Evolutionary conservation across 1,284 basidiomycete species (phyloP).

Genomic region (Waitea zeae): DNA sequence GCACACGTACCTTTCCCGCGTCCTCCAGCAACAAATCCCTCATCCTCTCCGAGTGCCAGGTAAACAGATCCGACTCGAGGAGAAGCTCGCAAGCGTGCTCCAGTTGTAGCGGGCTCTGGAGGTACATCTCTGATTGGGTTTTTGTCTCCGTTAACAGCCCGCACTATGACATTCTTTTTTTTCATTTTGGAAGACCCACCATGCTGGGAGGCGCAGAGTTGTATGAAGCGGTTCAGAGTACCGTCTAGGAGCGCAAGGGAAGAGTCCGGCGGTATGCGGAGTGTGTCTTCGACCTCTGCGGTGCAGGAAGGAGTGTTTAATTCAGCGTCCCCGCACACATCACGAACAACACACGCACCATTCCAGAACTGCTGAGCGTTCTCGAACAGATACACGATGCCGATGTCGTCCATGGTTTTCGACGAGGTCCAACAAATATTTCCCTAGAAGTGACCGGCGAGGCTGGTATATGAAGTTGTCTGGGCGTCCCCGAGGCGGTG

Average conservation of each 20-base stretch:
- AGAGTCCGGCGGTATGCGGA: conserved; percentile 45
- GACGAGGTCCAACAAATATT: no score
- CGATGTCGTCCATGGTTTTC: conserved; percentile 26
- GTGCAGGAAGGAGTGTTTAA: neutral
- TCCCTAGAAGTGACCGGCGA: no score
- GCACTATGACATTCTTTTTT: neutral
- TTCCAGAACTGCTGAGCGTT: conserved; percentile 76
- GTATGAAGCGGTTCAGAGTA: conserved; percentile 58
- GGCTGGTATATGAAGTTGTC: no score
- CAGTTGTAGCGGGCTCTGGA: conserved; percentile 66
- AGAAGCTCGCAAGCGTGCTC: conserved; percentile 64
- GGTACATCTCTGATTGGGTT: conserved; percentile 74
- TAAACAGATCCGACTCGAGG: conserved; percentile 70
- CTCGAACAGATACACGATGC: conserved; percentile 66
- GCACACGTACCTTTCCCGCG: conserved; percentile 40
- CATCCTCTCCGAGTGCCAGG: conserved; percentile 82
- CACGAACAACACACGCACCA: conserved; percentile 28
- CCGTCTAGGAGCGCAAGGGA: conserved; percentile 65
- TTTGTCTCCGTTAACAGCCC: conserved; percentile 14
- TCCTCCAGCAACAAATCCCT: conserved; percentile 60
- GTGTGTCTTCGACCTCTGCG: conserved; percentile 72
- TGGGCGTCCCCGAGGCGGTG: no score
- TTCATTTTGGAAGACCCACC: conserved; percentile 28
- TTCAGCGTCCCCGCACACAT: neutral
- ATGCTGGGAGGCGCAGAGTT: conserved; percentile 71